Conservation (phyloP, 192 early-diverging fungal genomes). For the Oehlia diaphana region DNA sequence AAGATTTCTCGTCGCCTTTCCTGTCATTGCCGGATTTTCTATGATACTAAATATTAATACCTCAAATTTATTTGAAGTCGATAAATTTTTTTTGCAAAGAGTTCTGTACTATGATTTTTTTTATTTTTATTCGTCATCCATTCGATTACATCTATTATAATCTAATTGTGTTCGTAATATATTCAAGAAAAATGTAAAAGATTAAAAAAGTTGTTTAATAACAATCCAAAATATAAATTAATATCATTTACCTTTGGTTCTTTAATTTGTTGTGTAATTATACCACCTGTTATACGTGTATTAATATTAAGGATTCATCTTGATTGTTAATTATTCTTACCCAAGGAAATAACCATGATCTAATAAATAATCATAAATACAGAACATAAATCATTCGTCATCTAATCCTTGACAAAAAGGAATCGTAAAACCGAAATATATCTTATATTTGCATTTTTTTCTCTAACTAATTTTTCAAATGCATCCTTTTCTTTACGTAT, state of each 20-base stretch:
- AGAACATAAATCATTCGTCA: neutral
- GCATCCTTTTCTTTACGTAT: slow-evolving; percentile 90
- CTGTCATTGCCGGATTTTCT: too few relatives aligned
- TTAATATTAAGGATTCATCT: slow-evolving; percentile 43
- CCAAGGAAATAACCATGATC: slow-evolving; percentile 80
- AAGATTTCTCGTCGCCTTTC: too few relatives aligned
- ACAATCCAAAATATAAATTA: neutral
- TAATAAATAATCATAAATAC: slow-evolving; percentile 23
- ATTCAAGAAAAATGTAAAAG: neutral
- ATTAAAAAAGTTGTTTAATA: neutral
- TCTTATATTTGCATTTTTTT: slow-evolving; percentile 68
- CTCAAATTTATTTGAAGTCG: too few relatives aligned
- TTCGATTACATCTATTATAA: slow-evolving; percentile 78
- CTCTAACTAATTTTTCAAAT: slow-evolving; percentile 88
- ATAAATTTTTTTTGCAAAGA: too few relatives aligned
- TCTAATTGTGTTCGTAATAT: slow-evolving; percentile 19
- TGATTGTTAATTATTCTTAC: slow-evolving; percentile 22
- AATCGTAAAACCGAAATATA: neutral
- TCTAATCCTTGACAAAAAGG: neutral
- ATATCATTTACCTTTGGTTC: slow-evolving; percentile 20
- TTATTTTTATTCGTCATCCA: too few relatives aligned
- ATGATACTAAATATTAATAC: too few relatives aligned
- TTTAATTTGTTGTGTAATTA: slow-evolving; percentile 4
- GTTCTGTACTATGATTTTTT: too few relatives aligned
- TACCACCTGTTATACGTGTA: slow-evolving; percentile 66